Evolutionary conservation across 139 green algal genomes (phyloP), one percentile per base, ranked within the genome.

Genomic region (Chlorella sp.): DNA sequence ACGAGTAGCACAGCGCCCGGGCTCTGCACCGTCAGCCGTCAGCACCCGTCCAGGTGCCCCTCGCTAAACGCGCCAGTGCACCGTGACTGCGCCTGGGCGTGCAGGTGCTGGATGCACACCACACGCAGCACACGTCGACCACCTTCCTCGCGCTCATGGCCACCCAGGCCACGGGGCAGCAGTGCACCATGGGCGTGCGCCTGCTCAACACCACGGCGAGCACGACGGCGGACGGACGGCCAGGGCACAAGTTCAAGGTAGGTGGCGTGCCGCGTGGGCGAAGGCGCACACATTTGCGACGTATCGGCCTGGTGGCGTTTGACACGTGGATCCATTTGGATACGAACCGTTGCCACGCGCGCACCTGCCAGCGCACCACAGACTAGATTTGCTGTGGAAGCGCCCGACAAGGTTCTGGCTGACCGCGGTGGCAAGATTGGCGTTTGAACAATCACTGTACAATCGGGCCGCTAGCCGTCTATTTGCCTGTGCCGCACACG

Each of bases 171-270:
- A 64, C 55, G 4, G 55, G 24, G 20, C 20, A 10, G 4, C 6
- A 6, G 42, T n/a, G 36, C 36, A 49, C 17, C 49, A 63, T 42
- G 4, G 24, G 27, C 27, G 14, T 30, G 3, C 42, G 14, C 6
- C 26, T 22, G 67, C 27, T 55, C 2, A 14, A 31, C 32, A 49
- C 14, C 64, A 70, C 31, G 5, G 22, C 32, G 32, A 36, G 64
- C 27, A 5, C 32, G 5, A n/a, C n/a, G n/a, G n/a, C n/a, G n/a
- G n/a, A n/a, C n/a, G n/a, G n/a, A n/a, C n/a, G n/a, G n/a, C n/a
- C n/a, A n/a, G 64, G 64, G 32, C 30, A 68, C 62, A 68, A 68
- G 30, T 49, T 68, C 62, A 68, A 64, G 55, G 55, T 64, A 29
- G 4, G 42, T 55, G 42, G 42, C 42, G 42, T 55, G 55, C 24